Base-by-base conservation (phyloP, 192 early-diverging fungal species). In the Podila epigama region DNA sequence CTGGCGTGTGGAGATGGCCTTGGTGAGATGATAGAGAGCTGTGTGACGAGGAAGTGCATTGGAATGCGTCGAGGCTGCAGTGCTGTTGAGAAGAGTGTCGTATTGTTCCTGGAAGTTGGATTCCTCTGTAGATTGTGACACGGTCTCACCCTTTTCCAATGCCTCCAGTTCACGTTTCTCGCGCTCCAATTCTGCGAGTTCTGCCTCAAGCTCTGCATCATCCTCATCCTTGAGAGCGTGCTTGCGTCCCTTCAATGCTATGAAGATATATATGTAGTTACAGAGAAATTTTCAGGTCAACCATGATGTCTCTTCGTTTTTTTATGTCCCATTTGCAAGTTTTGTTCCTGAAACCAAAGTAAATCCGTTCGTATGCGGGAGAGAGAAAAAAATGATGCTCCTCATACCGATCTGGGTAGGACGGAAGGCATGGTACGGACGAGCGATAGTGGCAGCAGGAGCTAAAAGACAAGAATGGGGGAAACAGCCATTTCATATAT, bases 121-220 rank as follows among this genome's bases (percentile, higher is more conserved):
- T 18, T 25, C 10, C 44, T 48, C 44, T 48, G 44, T 22, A 42
- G 62, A 51, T 54, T 56, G 58, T 63, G 61, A 57, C 20, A 9
- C 42, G 28, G 57, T 54, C 52, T 67, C 72, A 22, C 66, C 66
- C 12, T 48, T 39, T 40, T 77, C 73, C 54, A 77, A 37, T 12
- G 73, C 66, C 20, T 77, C 73, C 55, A 40, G 55, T 33, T 77
- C 73, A 28, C 73, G 73, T 61, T 68, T 77, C 42, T 77, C 73
- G 37, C 65, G 61, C 63, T 77, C 73, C 66, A 77, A 34, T 58
- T 61, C 73, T 44, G 15, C 54, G 22, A 77, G 42, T 31, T 77
- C 73, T 4, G 73, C 73, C 33, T 77, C 73, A 8, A 77, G 66
- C 27, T 77, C 73, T 31, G 67, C 73, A 27, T 77, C 73, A 31